Evolutionary conservation across 805 yeast species (phyloP).

Genomic region (Lachancea nothofagi): DNA sequence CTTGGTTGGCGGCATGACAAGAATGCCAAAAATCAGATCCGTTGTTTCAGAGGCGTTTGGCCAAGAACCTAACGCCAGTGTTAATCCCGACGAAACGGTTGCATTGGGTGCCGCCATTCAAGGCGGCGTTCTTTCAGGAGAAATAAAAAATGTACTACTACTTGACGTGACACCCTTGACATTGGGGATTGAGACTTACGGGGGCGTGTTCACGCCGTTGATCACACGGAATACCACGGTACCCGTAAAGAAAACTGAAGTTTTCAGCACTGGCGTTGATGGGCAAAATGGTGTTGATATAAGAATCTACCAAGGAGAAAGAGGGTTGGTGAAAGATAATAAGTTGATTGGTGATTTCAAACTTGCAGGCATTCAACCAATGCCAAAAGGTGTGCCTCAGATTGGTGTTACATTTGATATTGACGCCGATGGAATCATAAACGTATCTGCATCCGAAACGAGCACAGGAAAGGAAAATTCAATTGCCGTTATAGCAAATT

Average conservation of each 20-base stretch:
- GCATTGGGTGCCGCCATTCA: slow-evolving; percentile 89
- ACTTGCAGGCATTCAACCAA: slow-evolving; percentile 64
- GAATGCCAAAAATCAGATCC: slow-evolving; percentile 75
- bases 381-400: slow-evolving; percentile 78
- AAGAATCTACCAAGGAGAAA: slow-evolving; percentile 75
- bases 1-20: slow-evolving; percentile 83
- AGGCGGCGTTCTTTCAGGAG: slow-evolving; percentile 82
- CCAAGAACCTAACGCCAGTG: slow-evolving; percentile 62
- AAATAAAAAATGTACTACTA: slow-evolving; percentile 68
- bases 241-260: slow-evolving; percentile 68
- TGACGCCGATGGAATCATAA: slow-evolving; percentile 78
- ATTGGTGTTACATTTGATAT: slow-evolving; percentile 71
- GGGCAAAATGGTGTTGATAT: slow-evolving; percentile 81
- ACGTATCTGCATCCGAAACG: slow-evolving; percentile 75
- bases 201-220: slow-evolving; percentile 75
- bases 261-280: slow-evolving; percentile 77
- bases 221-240: slow-evolving; percentile 74
- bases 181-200: slow-evolving; percentile 77
- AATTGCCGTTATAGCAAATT: slow-evolving; percentile 63
- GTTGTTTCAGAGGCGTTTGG: slow-evolving; percentile 56
- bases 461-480: slow-evolving; percentile 65
- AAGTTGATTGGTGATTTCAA: slow-evolving; percentile 71
- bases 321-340: slow-evolving; percentile 72
- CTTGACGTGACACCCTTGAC: slow-evolving; percentile 82
- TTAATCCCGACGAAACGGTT: slow-evolving; percentile 91